phyloP scores from a whole-genome alignment of 139 green algal species.

The Tetraselmis chui region DNA sequence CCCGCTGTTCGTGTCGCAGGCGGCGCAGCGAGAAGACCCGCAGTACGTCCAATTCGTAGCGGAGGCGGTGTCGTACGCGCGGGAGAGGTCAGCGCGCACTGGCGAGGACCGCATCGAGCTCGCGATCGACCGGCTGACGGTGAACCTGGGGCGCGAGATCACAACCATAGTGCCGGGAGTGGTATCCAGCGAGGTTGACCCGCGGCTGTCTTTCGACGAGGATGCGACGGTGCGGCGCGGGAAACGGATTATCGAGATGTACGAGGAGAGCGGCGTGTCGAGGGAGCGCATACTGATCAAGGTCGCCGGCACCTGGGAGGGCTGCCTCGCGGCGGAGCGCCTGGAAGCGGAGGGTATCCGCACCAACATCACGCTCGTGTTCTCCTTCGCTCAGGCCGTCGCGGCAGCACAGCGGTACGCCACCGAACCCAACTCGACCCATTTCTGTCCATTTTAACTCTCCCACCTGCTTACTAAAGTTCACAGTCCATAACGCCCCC shows the following conservation, averaged over 20 bases:
- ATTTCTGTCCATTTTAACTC: too few relatives aligned
- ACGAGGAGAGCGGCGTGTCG: conserved; percentile 30
- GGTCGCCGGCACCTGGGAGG: conserved; percentile 46
- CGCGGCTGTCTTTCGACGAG: conserved; percentile 32
- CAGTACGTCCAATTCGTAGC: conserved; percentile 25
- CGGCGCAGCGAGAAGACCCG: conserved; percentile 21
- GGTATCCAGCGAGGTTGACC: conserved; percentile 43
- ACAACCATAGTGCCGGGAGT: conserved; percentile 30
- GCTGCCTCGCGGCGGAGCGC: conserved; percentile 22
- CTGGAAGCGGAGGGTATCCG: conserved; percentile 33
- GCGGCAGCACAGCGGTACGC: conserved; percentile 24
- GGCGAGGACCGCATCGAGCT: conserved; percentile 25
- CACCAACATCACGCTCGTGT: conserved; percentile 50
- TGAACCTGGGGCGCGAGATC: conserved; percentile 37
- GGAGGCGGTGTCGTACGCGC: conserved; percentile 22
- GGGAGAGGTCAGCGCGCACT: not conserved
- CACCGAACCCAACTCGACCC: too few relatives aligned
- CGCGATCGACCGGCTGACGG: conserved; percentile 36
- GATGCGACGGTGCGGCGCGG: conserved; percentile 22
- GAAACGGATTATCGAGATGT: conserved; percentile 35
- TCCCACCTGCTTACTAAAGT: too few relatives aligned
- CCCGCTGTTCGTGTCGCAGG: conserved; percentile 41
- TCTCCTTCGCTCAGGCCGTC: conserved; percentile 33
- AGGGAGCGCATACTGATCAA: conserved; percentile 38
- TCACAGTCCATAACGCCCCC: too few relatives aligned